Evolutionary conservation across 805 yeast species (phyloP).

Genomic region (Monosporozyma servazzii): DNA sequence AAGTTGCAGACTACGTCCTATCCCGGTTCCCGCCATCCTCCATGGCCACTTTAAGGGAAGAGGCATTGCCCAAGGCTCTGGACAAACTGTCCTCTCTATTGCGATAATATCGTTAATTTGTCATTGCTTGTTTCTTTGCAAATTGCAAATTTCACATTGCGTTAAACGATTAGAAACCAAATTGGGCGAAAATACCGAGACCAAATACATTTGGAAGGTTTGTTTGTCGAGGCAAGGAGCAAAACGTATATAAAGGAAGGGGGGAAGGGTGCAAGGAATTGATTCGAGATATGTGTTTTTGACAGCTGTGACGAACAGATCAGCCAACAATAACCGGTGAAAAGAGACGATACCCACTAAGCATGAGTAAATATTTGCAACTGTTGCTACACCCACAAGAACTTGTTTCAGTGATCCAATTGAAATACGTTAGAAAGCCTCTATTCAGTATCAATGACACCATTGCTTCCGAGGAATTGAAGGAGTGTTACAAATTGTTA

Average conservation of each 20-base stretch:
- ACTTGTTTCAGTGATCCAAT: conserved; percentile 55
- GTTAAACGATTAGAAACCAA: not conserved
- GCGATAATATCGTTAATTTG: not conserved
- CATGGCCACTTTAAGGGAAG: conserved; percentile 32
- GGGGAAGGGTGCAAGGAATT: not conserved
- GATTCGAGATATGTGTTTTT: too few relatives aligned
- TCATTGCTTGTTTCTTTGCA: not conserved
- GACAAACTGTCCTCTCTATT: not conserved
- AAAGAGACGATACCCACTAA: not conserved
- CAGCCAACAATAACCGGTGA: not conserved
- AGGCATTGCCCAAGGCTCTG: not conserved
- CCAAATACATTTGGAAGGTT: not conserved
- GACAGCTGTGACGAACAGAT: too few relatives aligned
- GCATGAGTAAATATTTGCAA: conserved; percentile 54
- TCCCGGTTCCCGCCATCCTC: not conserved
- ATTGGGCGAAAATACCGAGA: conserved; percentile 1
- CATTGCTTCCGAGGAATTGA: conserved; percentile 37
- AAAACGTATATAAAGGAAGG: not conserved
- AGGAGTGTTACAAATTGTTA: conserved; percentile 60
- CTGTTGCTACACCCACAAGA: conserved; percentile 64
- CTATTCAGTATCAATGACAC: conserved; percentile 40
- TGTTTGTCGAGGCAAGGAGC: not conserved
- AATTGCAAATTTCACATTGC: not conserved
- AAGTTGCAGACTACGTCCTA: conserved; percentile 57
- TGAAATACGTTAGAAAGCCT: conserved; percentile 46